Percentiles rank a stretch among this genome's conserved stretches.
Evolutionary conservation across 2,329 filamentous ascomycete species (phyloP).

Genomic region (Alternaria dauci): DNA sequence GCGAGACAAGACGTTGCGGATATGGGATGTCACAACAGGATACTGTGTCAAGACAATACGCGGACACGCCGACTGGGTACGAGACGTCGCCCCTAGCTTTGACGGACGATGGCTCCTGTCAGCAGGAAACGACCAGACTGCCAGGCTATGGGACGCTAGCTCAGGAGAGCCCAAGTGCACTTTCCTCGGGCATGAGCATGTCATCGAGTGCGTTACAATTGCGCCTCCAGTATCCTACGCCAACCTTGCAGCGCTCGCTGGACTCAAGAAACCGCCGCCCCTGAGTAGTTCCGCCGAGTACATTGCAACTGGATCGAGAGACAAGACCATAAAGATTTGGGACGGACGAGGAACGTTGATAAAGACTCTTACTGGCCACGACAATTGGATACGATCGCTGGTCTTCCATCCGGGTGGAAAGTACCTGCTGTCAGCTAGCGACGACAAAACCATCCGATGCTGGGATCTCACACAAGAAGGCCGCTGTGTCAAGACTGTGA

Average conservation of each 20-base stretch:
- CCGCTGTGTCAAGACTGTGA: constrained; percentile 83
- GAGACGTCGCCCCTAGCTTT: constrained; percentile 80
- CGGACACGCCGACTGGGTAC: constrained; percentile 90
- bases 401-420: constrained; percentile 93
- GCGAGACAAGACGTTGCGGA: constrained; percentile 81
- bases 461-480: constrained; percentile 94
- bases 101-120: constrained; percentile 87
- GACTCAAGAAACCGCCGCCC: constrained; percentile 81
- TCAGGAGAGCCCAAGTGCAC: constrained; percentile 78
- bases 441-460: constrained; percentile 91
- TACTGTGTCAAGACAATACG: constrained; percentile 91
- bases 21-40: constrained; percentile 94
- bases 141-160: constrained; percentile 84
- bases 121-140: constrained; percentile 81
- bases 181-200: constrained; percentile 85
- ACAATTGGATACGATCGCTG: constrained; percentile 90
- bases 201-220: constrained; percentile 84
- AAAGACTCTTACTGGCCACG: constrained; percentile 85
- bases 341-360: constrained; percentile 84
- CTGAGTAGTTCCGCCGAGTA: constrained; percentile 81
- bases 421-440: constrained; percentile 83
- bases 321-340: constrained; percentile 92
- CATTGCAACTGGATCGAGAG: constrained; percentile 85
- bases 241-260: constrained; percentile 79
- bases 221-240: constrained; percentile 81